Percentiles rank a stretch among this genome's conserved stretches.
Conservation (phyloP, 139 green algal genomes). For the Gonium pectorale region DNA sequence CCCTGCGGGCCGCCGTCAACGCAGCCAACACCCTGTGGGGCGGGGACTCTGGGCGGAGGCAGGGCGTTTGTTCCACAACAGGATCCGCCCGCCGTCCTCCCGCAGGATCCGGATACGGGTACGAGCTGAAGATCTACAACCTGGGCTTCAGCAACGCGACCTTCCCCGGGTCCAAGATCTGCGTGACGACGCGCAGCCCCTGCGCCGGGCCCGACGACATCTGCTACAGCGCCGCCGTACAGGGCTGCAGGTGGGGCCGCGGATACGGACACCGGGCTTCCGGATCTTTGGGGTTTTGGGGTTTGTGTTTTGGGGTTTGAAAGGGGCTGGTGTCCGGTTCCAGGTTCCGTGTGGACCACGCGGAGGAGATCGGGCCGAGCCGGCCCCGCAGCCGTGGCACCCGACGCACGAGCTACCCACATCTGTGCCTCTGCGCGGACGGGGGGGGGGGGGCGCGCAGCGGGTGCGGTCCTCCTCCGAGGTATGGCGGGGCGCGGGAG, state of each 20-base stretch:
- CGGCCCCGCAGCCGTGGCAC: no score
- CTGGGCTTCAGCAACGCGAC: constrained; percentile 2
- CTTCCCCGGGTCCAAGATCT: constrained; percentile 18
- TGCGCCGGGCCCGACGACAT: neutral
- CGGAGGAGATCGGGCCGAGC: no score
- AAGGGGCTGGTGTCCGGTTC: no score
- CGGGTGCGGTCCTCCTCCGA: no score
- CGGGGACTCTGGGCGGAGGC: neutral
- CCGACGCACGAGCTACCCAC: no score
- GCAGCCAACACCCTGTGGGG: no score
- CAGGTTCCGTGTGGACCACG: no score
- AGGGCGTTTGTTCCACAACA: neutral
- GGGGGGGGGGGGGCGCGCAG: no score
- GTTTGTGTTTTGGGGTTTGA: neutral
- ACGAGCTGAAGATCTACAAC: constrained; percentile 34
- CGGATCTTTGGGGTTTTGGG: neutral
- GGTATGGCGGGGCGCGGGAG: no score
- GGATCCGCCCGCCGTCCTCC: neutral
- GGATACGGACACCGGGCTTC: no score
- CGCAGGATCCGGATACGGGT: neutral
- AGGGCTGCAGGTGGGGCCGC: neutral
- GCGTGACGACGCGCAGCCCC: neutral
- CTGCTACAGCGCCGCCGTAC: neutral
- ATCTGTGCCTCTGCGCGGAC: no score
- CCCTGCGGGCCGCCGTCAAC: no score